Conservation (phyloP, 2,329 filamentous ascomycete species). For the Sarocladiaceae sp. region DNA sequence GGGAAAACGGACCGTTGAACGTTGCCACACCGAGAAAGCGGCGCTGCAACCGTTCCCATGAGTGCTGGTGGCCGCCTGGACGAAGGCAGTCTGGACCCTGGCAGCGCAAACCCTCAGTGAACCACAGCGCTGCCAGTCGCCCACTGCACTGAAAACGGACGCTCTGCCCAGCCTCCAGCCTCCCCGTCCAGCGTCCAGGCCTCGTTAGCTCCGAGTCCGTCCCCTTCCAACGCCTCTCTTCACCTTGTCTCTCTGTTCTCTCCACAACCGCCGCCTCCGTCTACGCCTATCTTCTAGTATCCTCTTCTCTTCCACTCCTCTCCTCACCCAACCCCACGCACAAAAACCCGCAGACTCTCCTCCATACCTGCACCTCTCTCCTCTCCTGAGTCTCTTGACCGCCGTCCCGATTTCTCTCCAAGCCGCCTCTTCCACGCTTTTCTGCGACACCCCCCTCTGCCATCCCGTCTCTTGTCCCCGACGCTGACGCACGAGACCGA, state of each 20-base stretch:
- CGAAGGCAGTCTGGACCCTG: too few relatives aligned
- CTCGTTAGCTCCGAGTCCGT: too few relatives aligned
- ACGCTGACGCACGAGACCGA: constrained; percentile 4
- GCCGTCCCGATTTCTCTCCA: neutral
- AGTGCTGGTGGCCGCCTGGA: too few relatives aligned
- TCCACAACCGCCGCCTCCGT: neutral
- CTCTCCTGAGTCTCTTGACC: neutral
- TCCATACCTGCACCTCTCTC: neutral
- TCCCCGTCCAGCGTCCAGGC: too few relatives aligned
- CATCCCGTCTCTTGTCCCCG: neutral
- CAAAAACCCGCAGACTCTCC: constrained; percentile 8
- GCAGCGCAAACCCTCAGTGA: too few relatives aligned
- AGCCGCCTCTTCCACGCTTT: neutral
- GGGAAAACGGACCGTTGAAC: too few relatives aligned
- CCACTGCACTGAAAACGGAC: too few relatives aligned
- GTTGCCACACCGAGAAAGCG: constrained; percentile 4
- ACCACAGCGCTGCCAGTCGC: too few relatives aligned
- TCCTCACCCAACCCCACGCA: constrained; percentile 8
- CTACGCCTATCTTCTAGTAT: constrained; percentile 5
- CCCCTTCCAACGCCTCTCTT: too few relatives aligned
- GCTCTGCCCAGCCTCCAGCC: too few relatives aligned
- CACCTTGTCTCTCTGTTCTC: neutral
- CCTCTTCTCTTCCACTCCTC: constrained; percentile 5
- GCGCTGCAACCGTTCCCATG: neutral
- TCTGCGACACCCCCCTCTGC: neutral